These are phyloP conservation scores for Onygenales sp. DNA, from an alignment of 2,329 filamentous ascomycete species.

Conservation along the genomic window DNA sequence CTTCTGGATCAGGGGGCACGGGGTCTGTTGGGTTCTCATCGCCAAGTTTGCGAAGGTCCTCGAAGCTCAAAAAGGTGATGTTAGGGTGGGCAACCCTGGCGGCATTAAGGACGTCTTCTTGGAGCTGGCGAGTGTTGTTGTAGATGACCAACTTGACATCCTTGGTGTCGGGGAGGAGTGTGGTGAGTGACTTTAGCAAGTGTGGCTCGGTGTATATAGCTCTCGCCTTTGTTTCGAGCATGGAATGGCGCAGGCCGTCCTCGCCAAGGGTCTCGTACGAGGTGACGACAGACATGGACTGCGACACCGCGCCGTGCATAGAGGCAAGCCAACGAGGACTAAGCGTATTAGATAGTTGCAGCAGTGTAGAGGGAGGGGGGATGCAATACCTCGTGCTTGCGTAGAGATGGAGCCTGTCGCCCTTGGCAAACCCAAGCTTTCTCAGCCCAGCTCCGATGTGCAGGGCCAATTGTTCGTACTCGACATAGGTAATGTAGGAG, in stretches of 20 bases:
- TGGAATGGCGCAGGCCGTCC: constrained; percentile 22
- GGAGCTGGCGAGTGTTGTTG: constrained; percentile 40
- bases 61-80: constrained; percentile 36
- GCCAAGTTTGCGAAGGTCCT: constrained; percentile 45
- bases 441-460: constrained; percentile 59
- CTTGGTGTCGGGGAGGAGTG: constrained; percentile 42
- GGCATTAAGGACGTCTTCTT: constrained; percentile 40
- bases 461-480: constrained; percentile 61
- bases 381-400: constrained; percentile 54
- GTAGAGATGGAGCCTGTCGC: constrained; percentile 62
- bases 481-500: constrained; percentile 65
- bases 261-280: constrained; percentile 40
- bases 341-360: background rate
- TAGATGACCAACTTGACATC: constrained; percentile 44
- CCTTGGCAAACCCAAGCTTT: constrained; percentile 53
- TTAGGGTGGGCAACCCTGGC: constrained; percentile 41
- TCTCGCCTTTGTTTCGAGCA: constrained; percentile 19
- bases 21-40: constrained; percentile 61
- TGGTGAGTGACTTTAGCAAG: constrained; percentile 39
- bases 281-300: constrained; percentile 79
- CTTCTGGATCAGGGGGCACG: constrained; percentile 61
- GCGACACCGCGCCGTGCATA: constrained; percentile 54
- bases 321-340: constrained; percentile 4
- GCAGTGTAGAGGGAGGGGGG: background rate
- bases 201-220: constrained; percentile 23